Conservation (phyloP, 164 flowering plant genomes). For the Aristolochia californica region DNA sequence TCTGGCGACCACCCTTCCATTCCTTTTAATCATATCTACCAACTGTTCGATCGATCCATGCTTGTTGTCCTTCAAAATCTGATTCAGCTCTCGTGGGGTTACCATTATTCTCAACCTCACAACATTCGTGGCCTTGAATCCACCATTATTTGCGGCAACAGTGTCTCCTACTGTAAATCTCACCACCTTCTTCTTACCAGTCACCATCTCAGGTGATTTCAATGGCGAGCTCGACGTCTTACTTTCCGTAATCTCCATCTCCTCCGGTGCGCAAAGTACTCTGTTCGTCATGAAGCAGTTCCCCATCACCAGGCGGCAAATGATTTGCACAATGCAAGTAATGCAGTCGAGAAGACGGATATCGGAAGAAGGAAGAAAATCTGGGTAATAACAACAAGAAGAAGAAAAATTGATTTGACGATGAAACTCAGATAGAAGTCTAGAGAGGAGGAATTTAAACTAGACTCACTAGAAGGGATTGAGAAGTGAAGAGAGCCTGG, state of each 20-base stretch:
- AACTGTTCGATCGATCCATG: not conserved
- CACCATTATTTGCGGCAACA: not conserved
- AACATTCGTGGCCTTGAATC: not conserved
- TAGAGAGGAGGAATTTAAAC: too few relatives aligned
- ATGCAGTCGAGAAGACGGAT: too few relatives aligned
- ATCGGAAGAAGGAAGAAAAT: not conserved
- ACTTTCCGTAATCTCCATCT: not conserved
- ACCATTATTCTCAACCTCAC: conserved; percentile 8
- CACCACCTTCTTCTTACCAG: conserved; percentile 10
- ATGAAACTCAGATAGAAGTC: not conserved
- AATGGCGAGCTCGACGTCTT: not conserved
- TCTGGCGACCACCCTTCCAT: not conserved
- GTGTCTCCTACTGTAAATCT: not conserved
- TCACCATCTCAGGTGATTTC: not conserved
- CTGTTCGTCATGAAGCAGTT: not conserved
- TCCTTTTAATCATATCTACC: not conserved
- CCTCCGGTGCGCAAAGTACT: not conserved
- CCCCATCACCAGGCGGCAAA: too few relatives aligned
- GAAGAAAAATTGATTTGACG: too few relatives aligned
- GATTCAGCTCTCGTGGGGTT: conserved; percentile 2
- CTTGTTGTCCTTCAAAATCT: conserved; percentile 3
- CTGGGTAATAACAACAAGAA: too few relatives aligned
- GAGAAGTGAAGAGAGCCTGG: not conserved
- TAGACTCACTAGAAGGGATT: too few relatives aligned
- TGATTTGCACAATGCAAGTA: too few relatives aligned